Percentiles rank a stretch among this genome's conserved stretches.
Conservation (phyloP, 805 yeast species). For the Candida khao-thaluensis region DNA sequence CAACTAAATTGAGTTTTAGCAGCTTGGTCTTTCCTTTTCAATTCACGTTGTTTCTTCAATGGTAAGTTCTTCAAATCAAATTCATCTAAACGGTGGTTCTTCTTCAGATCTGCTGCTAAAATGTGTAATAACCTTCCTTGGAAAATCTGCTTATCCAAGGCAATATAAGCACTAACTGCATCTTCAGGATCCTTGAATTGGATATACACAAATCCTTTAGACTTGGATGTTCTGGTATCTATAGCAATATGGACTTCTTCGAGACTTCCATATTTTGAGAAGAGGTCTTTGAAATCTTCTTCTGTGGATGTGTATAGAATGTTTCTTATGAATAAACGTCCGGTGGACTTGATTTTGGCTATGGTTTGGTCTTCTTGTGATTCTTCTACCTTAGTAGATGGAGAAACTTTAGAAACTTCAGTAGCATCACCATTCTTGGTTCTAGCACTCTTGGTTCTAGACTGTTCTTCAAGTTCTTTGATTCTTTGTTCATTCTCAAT, state of each 20-base stretch:
- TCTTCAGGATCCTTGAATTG: constrained; percentile 65
- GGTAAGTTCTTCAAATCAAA: constrained; percentile 90
- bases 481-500: constrained; percentile 30
- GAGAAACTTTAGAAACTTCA: constrained; percentile 9
- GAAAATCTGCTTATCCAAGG: constrained; percentile 82
- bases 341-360: constrained; percentile 59
- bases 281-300: constrained; percentile 67
- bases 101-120: constrained; percentile 79
- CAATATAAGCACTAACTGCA: constrained; percentile 73
- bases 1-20: constrained; percentile 85
- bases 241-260: constrained; percentile 92
- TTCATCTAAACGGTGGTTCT: constrained; percentile 82
- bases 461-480: constrained; percentile 9
- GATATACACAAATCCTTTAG: constrained; percentile 91
- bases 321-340: constrained; percentile 85
- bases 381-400: constrained; percentile 10
- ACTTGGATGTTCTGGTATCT: constrained; percentile 83
- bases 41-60: constrained; percentile 82
- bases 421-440: not conserved
- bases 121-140: constrained; percentile 93
- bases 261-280: constrained; percentile 64
- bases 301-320: constrained; percentile 78
- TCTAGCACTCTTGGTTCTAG: not conserved
- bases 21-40: constrained; percentile 82
- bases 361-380: constrained; percentile 31